Percentiles rank a stretch among this genome's conserved stretches.
phyloP scores from a whole-genome alignment of 75 land plant species.

The Selaginella moellendorffii region DNA sequence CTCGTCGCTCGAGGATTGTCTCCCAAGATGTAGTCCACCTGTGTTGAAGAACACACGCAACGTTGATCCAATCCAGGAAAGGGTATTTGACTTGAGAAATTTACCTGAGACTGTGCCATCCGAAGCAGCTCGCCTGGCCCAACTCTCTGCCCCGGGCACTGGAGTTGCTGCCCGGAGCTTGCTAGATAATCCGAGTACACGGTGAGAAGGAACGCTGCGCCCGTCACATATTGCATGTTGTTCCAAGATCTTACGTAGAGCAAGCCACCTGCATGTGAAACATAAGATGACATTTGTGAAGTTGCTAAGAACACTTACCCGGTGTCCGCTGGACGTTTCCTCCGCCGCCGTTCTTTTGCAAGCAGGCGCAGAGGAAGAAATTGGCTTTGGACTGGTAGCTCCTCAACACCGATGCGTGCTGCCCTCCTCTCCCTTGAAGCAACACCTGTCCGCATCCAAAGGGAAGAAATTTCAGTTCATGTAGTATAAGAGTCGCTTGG shows the following conservation, averaged over 20 bases:
- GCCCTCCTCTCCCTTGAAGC: conserved; percentile 36
- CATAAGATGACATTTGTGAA: neutral
- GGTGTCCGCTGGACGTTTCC: conserved; percentile 40
- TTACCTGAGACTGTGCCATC: conserved; percentile 37
- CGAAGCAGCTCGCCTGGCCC: conserved; percentile 23
- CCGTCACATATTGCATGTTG: conserved; percentile 34
- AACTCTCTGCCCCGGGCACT: conserved; percentile 18
- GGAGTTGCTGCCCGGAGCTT: conserved; percentile 14
- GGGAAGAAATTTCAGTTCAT: neutral
- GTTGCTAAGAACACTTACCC: conserved; percentile 16
- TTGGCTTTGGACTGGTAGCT: conserved; percentile 46
- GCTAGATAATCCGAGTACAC: conserved; percentile 35
- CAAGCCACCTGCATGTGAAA: neutral
- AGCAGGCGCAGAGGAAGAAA: conserved; percentile 48
- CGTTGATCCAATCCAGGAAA: too few relatives aligned
- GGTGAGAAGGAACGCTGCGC: conserved; percentile 29
- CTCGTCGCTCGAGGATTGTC: conserved; percentile 86
- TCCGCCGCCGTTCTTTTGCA: conserved; percentile 44
- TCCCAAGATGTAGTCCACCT: conserved; percentile 93
- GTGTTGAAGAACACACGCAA: too few relatives aligned
- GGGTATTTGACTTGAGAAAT: too few relatives aligned
- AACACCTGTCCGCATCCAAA: conserved; percentile 26
- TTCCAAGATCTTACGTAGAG: conserved; percentile 23
- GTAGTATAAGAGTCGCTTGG: neutral
- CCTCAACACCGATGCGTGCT: conserved; percentile 20